Percentiles rank a stretch among this genome's conserved stretches.
Evolutionary conservation across 2,329 filamentous ascomycete genomes (phyloP).

Genomic region (Fusarium sp.): DNA sequence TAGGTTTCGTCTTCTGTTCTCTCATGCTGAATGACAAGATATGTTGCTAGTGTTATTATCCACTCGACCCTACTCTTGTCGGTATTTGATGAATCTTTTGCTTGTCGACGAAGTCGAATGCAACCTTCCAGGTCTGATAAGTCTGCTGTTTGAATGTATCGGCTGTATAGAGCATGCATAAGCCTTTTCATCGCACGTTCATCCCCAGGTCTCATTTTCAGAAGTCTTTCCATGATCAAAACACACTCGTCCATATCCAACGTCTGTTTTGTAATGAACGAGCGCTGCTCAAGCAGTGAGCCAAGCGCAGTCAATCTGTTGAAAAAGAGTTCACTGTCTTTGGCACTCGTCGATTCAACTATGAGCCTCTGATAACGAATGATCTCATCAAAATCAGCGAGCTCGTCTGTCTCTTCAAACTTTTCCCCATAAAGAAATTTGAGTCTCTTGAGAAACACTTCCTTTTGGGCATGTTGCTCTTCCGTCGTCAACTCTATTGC

Average conservation of each 20-base stretch:
- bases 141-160: neutral
- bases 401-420: neutral
- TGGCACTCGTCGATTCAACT: neutral
- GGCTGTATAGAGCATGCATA: neutral
- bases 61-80: neutral
- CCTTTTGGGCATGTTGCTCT: neutral
- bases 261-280: rapidly evolving
- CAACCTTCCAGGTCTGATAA: neutral
- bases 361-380: neutral
- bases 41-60: neutral
- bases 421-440: neutral
- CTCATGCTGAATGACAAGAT: neutral
- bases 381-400: neutral
- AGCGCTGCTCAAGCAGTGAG: neutral
- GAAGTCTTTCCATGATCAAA: rapidly evolving
- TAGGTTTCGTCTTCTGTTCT: neutral
- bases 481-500: neutral
- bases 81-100: neutral
- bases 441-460: neutral
- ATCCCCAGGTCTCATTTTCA: neutral
- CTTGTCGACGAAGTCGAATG: neutral
- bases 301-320: neutral
- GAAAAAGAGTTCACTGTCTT: rapidly evolving
- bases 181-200: neutral
- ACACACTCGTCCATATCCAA: neutral